Base-by-base conservation (phyloP, 495 filamentous ascomycete genomes). In the Penicillium crystallinum region DNA sequence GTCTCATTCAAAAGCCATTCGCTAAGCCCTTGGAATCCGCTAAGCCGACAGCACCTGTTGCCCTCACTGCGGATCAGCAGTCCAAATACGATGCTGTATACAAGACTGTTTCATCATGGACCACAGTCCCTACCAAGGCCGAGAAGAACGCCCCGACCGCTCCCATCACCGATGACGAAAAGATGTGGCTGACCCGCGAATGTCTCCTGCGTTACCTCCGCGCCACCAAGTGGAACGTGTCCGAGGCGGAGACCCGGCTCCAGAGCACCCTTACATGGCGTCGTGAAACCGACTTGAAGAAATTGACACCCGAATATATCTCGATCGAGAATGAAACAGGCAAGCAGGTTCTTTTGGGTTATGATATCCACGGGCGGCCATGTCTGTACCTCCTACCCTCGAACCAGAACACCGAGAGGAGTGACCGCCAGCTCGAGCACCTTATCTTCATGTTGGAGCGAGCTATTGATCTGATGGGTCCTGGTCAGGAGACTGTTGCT, bases 391-490 rank as follows among this genome's bases (percentile, higher is more conserved):
- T 97, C 27, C 83, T 87, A 54, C 93, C 93, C 5, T 87, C 83
- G 21, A 85, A 86, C 41, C 93, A 98, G 68, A 98, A 98, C 70
- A 98, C 93, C 3, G 80, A 91, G 57, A 81, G 81, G 67, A 87
- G 83, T 51, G 87, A 90, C n/a, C 82, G 89, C 61, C 93, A 98
- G 68, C 81, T 97, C 21, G 83, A 98, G 65, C 91, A 97, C 66
- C 78, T 98, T 38, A 91, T 97, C 35, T 98, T 82, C 67, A 96
- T 96, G 90, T 71, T 98, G 37, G 93, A 98, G 75, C 81, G 89
- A 21, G 82, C 86, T 17, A 83, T 97, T 58, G 90, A 96, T 52
- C 66, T 97, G 29, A 91, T 95, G 84, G 81, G 84, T 1, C 80
- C 93, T 1, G 84, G 86, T 10, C 88, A 93, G 62, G 93, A 96